phyloP scores from a whole-genome alignment of 768 basidiomycete genomes.

The Boletus edulis region DNA sequence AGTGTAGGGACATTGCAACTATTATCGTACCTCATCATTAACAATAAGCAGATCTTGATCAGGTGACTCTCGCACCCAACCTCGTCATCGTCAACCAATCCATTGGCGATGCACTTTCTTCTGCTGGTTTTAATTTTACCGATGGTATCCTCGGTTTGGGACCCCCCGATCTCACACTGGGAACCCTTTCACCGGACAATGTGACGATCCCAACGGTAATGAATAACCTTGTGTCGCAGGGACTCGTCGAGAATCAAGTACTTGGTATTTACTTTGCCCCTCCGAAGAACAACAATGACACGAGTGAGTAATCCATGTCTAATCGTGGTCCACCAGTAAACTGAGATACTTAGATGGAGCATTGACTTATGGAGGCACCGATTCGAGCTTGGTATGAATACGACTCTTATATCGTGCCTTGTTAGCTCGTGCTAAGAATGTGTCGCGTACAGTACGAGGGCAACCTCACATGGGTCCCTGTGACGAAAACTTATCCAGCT shows the following conservation, averaged over 20 bases:
- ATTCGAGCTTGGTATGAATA: conserved; percentile 13
- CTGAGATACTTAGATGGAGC: conserved; percentile 19
- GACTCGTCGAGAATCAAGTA: conserved; percentile 10
- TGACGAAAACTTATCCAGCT: conserved; percentile 27
- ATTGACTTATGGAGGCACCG: conserved; percentile 25
- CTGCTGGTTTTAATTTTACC: accelerated
- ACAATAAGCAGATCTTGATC: background rate
- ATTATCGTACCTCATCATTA: background rate
- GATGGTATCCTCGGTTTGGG: background rate
- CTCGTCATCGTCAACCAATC: background rate
- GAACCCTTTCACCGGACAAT: background rate
- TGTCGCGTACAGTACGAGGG: conserved; percentile 19
- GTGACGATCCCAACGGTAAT: conserved; percentile 23
- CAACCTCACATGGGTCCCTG: conserved; percentile 17
- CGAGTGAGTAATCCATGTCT: conserved; percentile 7
- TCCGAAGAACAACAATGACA: conserved; percentile 10
- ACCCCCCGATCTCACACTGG: background rate
- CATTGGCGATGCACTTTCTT: background rate
- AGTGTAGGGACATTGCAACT: background rate
- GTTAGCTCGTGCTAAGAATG: background rate
- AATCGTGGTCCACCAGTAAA: background rate
- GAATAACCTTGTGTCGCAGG: conserved; percentile 22
- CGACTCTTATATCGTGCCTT: background rate
- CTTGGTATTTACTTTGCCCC: conserved; percentile 25
- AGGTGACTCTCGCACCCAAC: background rate